Evolutionary conservation across 2,329 filamentous ascomycete species (phyloP).

Genomic region (Exophiala sideris): DNA sequence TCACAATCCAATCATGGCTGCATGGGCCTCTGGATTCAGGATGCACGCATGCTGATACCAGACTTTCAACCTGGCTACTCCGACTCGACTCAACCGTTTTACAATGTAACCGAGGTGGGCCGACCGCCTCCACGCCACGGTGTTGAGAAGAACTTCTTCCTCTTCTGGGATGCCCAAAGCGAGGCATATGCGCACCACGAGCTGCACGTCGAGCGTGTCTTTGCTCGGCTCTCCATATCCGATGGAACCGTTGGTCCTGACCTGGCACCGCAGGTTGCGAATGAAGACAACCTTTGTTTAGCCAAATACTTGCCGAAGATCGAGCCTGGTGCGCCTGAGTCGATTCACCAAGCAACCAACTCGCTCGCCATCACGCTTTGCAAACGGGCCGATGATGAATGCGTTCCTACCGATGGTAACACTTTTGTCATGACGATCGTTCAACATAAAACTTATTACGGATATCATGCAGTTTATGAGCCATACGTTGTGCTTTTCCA

Average conservation of each 20-base stretch:
- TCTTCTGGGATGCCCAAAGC: conserved; percentile 55
- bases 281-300: conserved; percentile 47
- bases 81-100: conserved; percentile 34
- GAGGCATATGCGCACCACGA: conserved; percentile 55
- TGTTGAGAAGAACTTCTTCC: conserved; percentile 62
- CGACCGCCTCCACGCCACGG: conserved; percentile 44
- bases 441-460: conserved; percentile 53
- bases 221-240: conserved; percentile 40
- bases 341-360: conserved; percentile 60
- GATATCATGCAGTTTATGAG: conserved; percentile 39
- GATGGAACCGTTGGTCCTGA: conserved; percentile 50
- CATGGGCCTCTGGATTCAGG: conserved; percentile 57
- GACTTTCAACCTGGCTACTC: conserved; percentile 39
- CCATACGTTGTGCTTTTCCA: conserved; percentile 25
- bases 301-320: conserved; percentile 44
- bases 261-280: conserved; percentile 38
- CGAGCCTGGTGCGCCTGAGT: conserved; percentile 35
- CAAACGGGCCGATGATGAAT: conserved; percentile 45
- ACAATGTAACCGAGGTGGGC: conserved; percentile 51
- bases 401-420: conserved; percentile 43
- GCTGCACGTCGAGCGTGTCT: conserved; percentile 43
- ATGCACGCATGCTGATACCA: conserved; percentile 47
- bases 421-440: conserved; percentile 56
- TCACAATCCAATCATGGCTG: conserved; percentile 55
- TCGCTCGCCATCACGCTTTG: conserved; percentile 56